Conservation (phyloP, 108 stramenopile genomes). For the Discostella stelligeroides region DNA sequence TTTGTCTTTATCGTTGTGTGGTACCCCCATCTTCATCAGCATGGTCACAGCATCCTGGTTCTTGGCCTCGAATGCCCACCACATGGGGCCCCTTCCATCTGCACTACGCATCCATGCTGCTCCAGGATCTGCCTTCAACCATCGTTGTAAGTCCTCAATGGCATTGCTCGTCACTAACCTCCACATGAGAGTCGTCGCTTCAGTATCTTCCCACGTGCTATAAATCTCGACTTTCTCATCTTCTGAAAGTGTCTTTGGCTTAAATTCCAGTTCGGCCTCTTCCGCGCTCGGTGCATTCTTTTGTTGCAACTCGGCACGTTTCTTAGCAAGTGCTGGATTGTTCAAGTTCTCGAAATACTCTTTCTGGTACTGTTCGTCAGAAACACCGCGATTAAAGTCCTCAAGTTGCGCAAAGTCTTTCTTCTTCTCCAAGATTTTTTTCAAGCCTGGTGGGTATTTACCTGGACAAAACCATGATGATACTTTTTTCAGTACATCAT, state of each 20-base stretch:
- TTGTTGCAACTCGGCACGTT: slow-evolving; percentile 53
- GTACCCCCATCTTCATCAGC: slow-evolving; percentile 81
- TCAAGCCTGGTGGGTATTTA: slow-evolving; percentile 85
- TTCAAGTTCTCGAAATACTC: slow-evolving; percentile 86
- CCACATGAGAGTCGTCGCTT: slow-evolving; percentile 89
- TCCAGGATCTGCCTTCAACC: slow-evolving; percentile 76
- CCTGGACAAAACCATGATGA: slow-evolving; percentile 96
- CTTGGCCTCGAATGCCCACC: slow-evolving; percentile 89
- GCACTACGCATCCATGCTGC: slow-evolving; percentile 79
- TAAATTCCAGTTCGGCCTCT: slow-evolving; percentile 14
- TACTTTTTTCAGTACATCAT: too few species aligned
- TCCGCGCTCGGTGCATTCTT: slow-evolving; percentile 16
- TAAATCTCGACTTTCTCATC: slow-evolving; percentile 66
- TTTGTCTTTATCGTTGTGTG: slow-evolving; percentile 78
- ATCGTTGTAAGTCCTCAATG: slow-evolving; percentile 64
- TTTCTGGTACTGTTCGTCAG: slow-evolving; percentile 86
- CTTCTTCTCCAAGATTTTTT: slow-evolving; percentile 68
- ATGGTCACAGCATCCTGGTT: slow-evolving; percentile 80
- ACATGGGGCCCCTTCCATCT: slow-evolving; percentile 90
- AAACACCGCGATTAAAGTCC: slow-evolving; percentile 86
- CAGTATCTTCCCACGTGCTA: slow-evolving; percentile 85
- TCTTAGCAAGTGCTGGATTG: slow-evolving; percentile 63
- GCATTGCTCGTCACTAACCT: slow-evolving; percentile 62
- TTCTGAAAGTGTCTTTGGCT: slow-evolving; percentile 36
- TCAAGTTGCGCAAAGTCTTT: slow-evolving; percentile 92